These are phyloP conservation scores for Paspalum vaginatum DNA, from an alignment of 176 grass and related monocot genomes.

Conservation along the genomic window DNA sequence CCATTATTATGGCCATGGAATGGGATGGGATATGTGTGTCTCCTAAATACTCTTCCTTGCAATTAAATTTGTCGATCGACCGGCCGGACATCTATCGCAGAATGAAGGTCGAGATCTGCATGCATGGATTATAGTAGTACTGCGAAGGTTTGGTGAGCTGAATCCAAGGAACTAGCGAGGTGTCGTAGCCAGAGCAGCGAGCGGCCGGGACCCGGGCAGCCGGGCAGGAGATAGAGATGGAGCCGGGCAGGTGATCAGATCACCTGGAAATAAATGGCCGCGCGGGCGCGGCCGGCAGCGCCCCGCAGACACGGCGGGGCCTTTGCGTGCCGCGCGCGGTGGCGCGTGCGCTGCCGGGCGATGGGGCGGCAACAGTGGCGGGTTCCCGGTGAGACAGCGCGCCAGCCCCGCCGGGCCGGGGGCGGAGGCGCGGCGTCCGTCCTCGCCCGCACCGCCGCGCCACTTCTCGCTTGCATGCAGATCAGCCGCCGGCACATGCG, in stretches of 20 bases:
- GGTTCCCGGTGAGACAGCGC: slow-evolving; percentile 22
- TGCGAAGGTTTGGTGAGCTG: not conserved
- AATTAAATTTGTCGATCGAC: too few species aligned
- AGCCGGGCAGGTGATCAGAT: not conserved
- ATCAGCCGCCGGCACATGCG: too few species aligned
- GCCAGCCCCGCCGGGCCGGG: not conserved
- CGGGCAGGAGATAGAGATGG: not conserved
- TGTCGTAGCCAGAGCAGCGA: too few species aligned
- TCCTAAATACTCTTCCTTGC: too few species aligned
- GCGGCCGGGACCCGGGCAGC: not conserved
- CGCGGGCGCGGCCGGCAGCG: slow-evolving; percentile 20
- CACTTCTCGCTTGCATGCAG: not conserved
- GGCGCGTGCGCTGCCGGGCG: slow-evolving; percentile 28
- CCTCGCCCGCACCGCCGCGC: slow-evolving; percentile 35
- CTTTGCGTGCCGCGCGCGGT: slow-evolving; percentile 47
- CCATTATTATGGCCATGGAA: too few species aligned
- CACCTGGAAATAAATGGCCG: not conserved
- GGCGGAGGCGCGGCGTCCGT: not conserved
- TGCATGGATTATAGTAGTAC: not conserved
- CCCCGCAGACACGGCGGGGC: slow-evolving; percentile 42
- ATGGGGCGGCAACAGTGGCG: slow-evolving; percentile 36
- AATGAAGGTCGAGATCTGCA: too few species aligned
- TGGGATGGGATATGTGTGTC: too few species aligned
- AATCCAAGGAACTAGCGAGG: not conserved
- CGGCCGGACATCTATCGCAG: too few species aligned